Evolutionary conservation across 73 alveolate species (phyloP).

Genomic region (Blepharisma stoltei): DNA sequence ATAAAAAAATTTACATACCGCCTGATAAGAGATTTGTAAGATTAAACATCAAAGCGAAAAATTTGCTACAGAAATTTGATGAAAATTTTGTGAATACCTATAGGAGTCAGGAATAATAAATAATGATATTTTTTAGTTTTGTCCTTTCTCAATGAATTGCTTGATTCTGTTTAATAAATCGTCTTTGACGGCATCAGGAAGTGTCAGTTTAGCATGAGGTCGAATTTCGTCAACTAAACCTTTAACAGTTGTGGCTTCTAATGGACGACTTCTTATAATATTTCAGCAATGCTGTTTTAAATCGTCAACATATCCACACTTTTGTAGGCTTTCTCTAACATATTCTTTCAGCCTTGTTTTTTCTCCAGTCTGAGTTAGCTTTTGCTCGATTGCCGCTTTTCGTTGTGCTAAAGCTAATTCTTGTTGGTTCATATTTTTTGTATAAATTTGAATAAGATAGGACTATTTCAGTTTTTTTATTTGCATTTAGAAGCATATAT

Average conservation of each 20-base stretch:
- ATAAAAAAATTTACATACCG: too few species aligned
- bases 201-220: not conserved
- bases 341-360: conserved; percentile 1
- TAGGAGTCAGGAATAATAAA: too few species aligned
- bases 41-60: too few species aligned
- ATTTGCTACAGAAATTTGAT: too few species aligned
- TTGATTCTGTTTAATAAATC: not conserved
- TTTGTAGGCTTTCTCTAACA: not conserved
- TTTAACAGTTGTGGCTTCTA: not conserved
- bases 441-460: not conserved
- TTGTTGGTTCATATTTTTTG: not conserved
- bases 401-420: not conserved
- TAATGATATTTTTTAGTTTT: too few species aligned
- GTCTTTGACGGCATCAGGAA: not conserved
- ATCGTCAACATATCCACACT: conserved; percentile 12
- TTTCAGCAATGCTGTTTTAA: conserved; percentile 2
- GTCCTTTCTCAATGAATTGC: not conserved
- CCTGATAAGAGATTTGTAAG: too few species aligned
- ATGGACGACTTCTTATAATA: not conserved
- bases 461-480: too few species aligned
- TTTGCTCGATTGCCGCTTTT: conserved; percentile 13
- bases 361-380: conserved; percentile 24
- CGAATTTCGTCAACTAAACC: not conserved
- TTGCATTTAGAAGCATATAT: too few species aligned
- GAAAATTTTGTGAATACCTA: too few species aligned